These are phyloP conservation scores for Pseudogymnoascus sp. DNA, from an alignment of 2,329 filamentous ascomycete genomes.

Conservation along the genomic window DNA sequence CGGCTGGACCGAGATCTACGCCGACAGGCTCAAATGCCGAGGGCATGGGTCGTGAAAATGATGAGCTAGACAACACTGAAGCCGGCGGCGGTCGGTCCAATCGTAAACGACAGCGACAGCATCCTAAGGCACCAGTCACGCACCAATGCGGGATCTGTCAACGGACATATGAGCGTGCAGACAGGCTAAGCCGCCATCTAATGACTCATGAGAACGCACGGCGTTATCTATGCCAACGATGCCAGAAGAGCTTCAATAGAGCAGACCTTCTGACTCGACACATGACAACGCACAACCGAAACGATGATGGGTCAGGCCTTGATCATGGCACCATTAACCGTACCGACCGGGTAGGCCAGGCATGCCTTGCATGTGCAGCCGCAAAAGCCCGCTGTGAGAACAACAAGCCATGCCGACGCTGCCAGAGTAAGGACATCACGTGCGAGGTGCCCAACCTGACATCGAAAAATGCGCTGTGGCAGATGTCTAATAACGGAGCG, in stretches of 20 bases:
- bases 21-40: not conserved
- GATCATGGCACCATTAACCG: not conserved
- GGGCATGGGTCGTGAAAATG: not conserved
- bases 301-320: not conserved
- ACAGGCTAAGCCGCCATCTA: conserved; percentile 13
- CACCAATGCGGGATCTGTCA: conserved; percentile 18
- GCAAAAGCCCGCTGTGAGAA: conserved; percentile 20
- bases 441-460: conserved; percentile 9
- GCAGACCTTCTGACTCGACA: conserved; percentile 19
- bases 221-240: conserved; percentile 17
- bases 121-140: not conserved
- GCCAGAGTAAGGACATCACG: conserved; percentile 14
- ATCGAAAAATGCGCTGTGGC: not conserved
- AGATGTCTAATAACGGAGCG: not conserved
- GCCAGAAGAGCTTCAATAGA: conserved; percentile 21
- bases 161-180: conserved; percentile 19
- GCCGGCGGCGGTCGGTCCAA: not conserved
- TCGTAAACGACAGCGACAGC: not conserved
- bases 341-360: conserved; percentile 16
- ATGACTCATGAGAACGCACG: conserved; percentile 22
- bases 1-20: not conserved
- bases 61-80: not conserved
- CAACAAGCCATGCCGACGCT: conserved; percentile 20
- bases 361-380: conserved; percentile 17
- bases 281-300: conserved; percentile 15